Evolutionary conservation across 495 filamentous ascomycete genomes (phyloP), one percentile per base, ranked within the genome.

Genomic region (Tuber melanosporum): DNA sequence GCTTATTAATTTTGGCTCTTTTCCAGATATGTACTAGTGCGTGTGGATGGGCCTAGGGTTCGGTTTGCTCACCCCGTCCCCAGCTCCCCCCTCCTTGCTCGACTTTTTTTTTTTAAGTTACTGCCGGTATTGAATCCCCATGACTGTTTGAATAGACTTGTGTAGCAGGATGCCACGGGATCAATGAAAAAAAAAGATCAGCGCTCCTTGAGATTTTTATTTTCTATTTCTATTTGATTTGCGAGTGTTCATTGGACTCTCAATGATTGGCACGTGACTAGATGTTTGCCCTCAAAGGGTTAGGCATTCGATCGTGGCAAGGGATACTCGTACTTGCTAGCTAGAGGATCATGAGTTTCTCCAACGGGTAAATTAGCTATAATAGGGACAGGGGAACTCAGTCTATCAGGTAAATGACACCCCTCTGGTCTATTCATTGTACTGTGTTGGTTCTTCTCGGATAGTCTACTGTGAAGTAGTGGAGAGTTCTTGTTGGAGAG

Each of bases 1-100:
- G 57, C 57, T 66, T 66, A 66, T 66, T 66, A 66, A 66, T 66
- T 66, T 66, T 66, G 32, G 26, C 26, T 17, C 14, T 66, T 66
- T n/a, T 36, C 57, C 32, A 7, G 26, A 66, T 66, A 26, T 4
- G 26, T 66, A 66, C 57, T 66, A 66, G 57, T 15, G 57, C 10
- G 8, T 15, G 12, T 66, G 57, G 3, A 5, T 4, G 26, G 57
- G 5, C 26, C 57, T 66, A 26, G 52, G 57, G 57, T 19, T 66
- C 26, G 57, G 57, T 26, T 36, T 32, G n/a, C 6, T 66, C 57
- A 66, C 57, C 57, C 36, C 26, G 57, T 26, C 26, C 26, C 57
- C 5, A 36, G 26, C 57, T 36, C n/a, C n/a, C n/a, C 17, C n/a
- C 9, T 0, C 49, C 20, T 52, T 52, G 49, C 7, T 52, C 52